phyloP scores from a whole-genome alignment of 495 filamentous ascomycete species.

The Beverwykella pulmonaria region DNA sequence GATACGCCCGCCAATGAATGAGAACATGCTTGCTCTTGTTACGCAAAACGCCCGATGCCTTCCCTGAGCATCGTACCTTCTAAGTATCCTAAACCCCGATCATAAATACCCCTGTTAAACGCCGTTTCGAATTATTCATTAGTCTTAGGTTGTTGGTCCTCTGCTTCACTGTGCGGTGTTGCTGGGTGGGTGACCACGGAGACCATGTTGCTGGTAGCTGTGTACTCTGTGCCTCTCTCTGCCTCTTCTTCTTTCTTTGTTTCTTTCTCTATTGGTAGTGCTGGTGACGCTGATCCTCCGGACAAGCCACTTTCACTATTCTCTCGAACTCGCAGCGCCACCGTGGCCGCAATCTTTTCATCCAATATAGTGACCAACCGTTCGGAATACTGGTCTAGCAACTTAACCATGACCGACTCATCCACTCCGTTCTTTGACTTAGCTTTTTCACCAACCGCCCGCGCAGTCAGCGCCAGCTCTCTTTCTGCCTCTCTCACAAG shows the following conservation, averaged over 20 bases:
- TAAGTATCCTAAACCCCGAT: neutral
- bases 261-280: conserved; percentile 2
- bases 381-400: conserved; percentile 74
- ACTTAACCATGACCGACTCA: conserved; percentile 61
- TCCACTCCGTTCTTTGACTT: conserved; percentile 47
- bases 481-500: conserved; percentile 73
- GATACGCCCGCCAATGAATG: neutral
- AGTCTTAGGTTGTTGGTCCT: neutral
- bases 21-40: neutral
- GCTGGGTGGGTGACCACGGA: neutral
- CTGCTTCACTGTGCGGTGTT: neutral
- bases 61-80: neutral
- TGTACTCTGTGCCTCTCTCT: conserved; percentile 10
- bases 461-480: conserved; percentile 74
- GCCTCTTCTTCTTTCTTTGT: neutral
- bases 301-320: conserved; percentile 34
- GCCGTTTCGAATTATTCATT: neutral
- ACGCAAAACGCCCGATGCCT: neutral
- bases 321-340: conserved; percentile 39
- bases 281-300: conserved; percentile 12
- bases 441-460: conserved; percentile 65
- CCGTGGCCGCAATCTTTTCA: conserved; percentile 58
- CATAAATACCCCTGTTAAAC: neutral
- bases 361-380: conserved; percentile 69
- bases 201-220: conserved; percentile 8